phyloP scores from a whole-genome alignment of 306 rosid genomes.

The Prunus persica region DNA sequence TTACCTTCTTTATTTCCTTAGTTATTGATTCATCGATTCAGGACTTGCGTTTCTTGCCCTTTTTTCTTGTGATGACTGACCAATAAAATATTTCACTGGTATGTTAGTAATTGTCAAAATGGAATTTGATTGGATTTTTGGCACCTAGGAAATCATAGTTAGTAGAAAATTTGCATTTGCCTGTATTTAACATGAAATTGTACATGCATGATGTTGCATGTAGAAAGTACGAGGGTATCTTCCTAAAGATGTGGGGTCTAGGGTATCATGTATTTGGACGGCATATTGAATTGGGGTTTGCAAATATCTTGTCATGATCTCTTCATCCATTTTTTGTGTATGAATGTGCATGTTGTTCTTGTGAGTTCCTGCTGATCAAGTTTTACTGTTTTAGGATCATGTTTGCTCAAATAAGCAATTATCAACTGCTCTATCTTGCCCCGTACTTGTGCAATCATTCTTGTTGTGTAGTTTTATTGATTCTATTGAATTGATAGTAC shows the following conservation, averaged over 20 bases:
- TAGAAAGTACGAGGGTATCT: not conserved
- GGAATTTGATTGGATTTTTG: not conserved
- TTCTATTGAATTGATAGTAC: slow-evolving; percentile 14
- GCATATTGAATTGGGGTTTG: not conserved
- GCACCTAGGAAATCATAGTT: not conserved
- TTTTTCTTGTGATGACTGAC: not conserved
- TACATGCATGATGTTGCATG: not conserved
- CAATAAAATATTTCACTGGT: not conserved
- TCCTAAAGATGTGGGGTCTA: not conserved
- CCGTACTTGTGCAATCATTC: slow-evolving; percentile 4
- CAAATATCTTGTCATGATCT: not conserved
- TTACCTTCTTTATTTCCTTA: not conserved
- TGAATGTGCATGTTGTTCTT: not conserved
- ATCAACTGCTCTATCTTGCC: not conserved
- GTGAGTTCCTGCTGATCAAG: not conserved
- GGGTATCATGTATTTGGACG: not conserved
- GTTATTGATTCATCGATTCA: not conserved
- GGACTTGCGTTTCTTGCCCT: not conserved
- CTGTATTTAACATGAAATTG: slow-evolving; percentile 1
- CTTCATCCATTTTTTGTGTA: not conserved
- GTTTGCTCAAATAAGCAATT: not conserved
- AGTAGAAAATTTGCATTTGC: not conserved
- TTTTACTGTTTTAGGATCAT: not conserved
- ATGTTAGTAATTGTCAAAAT: not conserved
- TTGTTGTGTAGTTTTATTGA: slow-evolving; percentile 8